Evolutionary conservation across 2,329 filamentous ascomycete genomes (phyloP), one percentile per base, ranked within the genome.

Genomic region (Curvularia sp.): DNA sequence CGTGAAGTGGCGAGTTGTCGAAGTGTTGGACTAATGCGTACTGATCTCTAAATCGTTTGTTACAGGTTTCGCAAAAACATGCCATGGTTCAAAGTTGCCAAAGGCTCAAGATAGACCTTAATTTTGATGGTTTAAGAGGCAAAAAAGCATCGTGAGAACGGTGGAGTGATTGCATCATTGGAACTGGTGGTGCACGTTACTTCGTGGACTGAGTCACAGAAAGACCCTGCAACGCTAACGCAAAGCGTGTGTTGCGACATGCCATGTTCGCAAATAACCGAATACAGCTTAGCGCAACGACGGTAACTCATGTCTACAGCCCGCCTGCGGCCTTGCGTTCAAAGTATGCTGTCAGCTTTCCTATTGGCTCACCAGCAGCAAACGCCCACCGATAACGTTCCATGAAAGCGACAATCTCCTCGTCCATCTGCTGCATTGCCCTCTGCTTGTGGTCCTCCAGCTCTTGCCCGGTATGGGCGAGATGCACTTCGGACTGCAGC

Each of bases 401-500:
- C 54, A 63, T 63, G 42, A 60, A 60, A 39, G 36, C 51, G 23
- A 45, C 49, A 49, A 60, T 58, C 54, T 43, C 51, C 25, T 60
- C 42, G 25, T 63, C 57, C 48, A 63, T 58, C 38, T 55, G 30
- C 52, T 60, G 57, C 57, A 63, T 63, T 42, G 9, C 15, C 15
- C 12, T 59, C 41, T 56, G 53, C 48, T 58, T 60, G 25, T 63
- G 32, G 43, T 55, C 32, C 52, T 55, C 50, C 3, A 53, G 32
- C 19, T 25, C 34, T 42, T 63, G 36, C 18, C 36, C 36, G 2
- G 36, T 51, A 42, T 51, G 18, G 28, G 49, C 25, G 25, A 51
- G 49, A 51, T 42, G 49, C 36, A 51, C 43, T 51, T 60, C 47
- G 39, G 57, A 57, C 36, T 77, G 70, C 45, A 78, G 56, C 55